Evolutionary conservation across 163 green algal species (phyloP).

Genomic region (Chloromonas sp.): DNA sequence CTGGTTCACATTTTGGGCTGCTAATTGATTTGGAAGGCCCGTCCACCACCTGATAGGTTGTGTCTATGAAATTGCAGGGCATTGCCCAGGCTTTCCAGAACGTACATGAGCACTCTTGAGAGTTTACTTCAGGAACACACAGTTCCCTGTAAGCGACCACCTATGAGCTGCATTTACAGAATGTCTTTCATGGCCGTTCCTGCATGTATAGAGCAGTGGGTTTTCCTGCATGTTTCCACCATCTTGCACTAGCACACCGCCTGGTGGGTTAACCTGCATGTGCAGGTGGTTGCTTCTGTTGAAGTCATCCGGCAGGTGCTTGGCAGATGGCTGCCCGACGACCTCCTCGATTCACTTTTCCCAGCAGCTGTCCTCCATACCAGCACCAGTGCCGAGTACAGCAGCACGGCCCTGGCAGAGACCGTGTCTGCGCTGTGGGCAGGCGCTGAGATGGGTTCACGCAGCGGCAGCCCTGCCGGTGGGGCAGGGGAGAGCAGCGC

Average conservation of each 20-base stretch:
- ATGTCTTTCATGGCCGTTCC: too few relatives aligned
- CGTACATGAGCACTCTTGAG: too few relatives aligned
- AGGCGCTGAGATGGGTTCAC: too few relatives aligned
- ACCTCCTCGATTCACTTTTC: neutral
- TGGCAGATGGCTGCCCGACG: constrained; percentile 28
- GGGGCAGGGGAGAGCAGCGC: neutral
- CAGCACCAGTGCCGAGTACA: neutral
- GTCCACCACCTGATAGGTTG: too few relatives aligned
- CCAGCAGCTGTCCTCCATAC: neutral
- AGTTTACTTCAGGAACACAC: neutral
- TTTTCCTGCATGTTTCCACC: too few relatives aligned
- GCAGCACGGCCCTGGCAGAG: neutral
- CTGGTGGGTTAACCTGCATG: neutral
- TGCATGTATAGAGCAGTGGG: too few relatives aligned
- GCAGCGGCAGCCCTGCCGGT: neutral
- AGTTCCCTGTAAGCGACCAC: neutral
- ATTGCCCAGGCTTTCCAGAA: too few relatives aligned
- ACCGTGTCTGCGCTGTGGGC: neutral
- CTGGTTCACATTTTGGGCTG: too few relatives aligned
- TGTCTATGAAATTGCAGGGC: too few relatives aligned
- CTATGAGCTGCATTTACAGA: too few relatives aligned
- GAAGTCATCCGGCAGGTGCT: constrained; percentile 44
- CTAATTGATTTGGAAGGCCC: too few relatives aligned
- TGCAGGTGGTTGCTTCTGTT: constrained; percentile 42
- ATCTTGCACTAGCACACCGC: too few relatives aligned